Conservation (phyloP, 352 stramenopile genomes). For the Pythium insidiosum region DNA sequence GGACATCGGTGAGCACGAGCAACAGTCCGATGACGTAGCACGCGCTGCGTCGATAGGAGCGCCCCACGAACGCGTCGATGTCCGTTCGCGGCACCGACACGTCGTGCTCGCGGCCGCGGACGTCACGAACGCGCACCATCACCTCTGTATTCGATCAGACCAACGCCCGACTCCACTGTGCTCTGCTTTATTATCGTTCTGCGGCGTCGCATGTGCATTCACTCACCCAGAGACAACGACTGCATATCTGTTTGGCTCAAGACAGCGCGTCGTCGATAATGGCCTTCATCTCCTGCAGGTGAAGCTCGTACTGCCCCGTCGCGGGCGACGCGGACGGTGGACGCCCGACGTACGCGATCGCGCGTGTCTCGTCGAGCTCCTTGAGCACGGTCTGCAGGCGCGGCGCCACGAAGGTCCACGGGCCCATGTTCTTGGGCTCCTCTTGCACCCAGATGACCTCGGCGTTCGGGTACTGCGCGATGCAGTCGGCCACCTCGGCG, state of each 20-base stretch:
- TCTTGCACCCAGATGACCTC: conserved; percentile 97
- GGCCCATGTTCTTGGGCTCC: conserved; percentile 98
- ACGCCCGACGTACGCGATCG: conserved; percentile 91
- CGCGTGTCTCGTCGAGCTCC: conserved; percentile 54
- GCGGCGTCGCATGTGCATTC: too few relatives aligned
- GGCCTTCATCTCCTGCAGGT: conserved; percentile 89
- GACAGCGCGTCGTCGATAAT: conserved; percentile 87
- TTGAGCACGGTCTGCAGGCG: conserved; percentile 92
- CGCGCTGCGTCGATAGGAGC: too few relatives aligned
- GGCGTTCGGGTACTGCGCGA: conserved; percentile 91
- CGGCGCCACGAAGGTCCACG: conserved; percentile 90
- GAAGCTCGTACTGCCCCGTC: conserved; percentile 93
- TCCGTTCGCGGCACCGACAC: too few relatives aligned
- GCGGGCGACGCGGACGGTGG: conserved; percentile 92
- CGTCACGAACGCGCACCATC: too few relatives aligned
- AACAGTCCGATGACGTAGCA: too few relatives aligned
- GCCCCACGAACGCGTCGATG: too few relatives aligned
- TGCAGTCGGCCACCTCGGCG: conserved; percentile 89
- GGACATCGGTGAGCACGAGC: too few relatives aligned
- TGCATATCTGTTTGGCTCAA: conserved; percentile 13
- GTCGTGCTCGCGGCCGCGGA: too few relatives aligned
- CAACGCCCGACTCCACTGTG: too few relatives aligned
- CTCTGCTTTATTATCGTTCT: too few relatives aligned
- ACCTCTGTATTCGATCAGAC: too few relatives aligned
- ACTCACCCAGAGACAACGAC: too few relatives aligned